Base-by-base conservation (phyloP, 2,329 filamentous ascomycete species). In the Nectriaceae sp. region DNA sequence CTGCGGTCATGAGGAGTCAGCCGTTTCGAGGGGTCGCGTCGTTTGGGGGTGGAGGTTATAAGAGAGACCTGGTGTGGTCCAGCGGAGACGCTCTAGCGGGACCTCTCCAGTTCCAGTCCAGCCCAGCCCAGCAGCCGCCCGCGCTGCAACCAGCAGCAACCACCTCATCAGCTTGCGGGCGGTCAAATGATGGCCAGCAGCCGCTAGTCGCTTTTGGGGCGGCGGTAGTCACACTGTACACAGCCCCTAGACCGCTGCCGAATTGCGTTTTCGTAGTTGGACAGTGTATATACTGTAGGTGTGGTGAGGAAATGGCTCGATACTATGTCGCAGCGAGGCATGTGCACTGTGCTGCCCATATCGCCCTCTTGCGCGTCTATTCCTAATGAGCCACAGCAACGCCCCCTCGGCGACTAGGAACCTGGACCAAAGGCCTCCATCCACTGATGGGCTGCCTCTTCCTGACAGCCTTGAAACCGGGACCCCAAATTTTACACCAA, bases 1-100 rank as follows among this genome's bases (percentile, higher is more conserved):
- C 59, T 49, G 44, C 57, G 61, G 55, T 62, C 59, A 62, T 62
- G 53, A 56, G 54, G 47, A 49, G 48, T 50, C 42, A 44, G 31
- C 41, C 50, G 55, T 52, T 51, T 48, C 46, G 61, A 59, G 49
- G 55, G 52, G 56, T 50, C 47, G 54, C 55, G 47, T 52, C 33
- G 33, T 11, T 37, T 37, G 33, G 56, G 49, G 56, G 52, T 55
- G 47, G 49, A 50, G 46, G 54, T 49, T 46, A 46, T 41, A 50
- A 50, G 51, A n/a, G n/a, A n/a, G n/a, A n/a, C n/a, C n/a, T n/a
- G n/a, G n/a, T n/a, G n/a, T n/a, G n/a, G n/a, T n/a, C n/a, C n/a
- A n/a, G n/a, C n/a, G n/a, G n/a, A n/a, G n/a, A n/a, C n/a, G n/a
- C n/a, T n/a, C n/a, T n/a, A n/a, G n/a, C n/a, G n/a, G n/a, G n/a